Evolutionary conservation across 495 filamentous ascomycete species (phyloP), one percentile per base, ranked within the genome.

Genomic region (Neurospora cerealis): DNA sequence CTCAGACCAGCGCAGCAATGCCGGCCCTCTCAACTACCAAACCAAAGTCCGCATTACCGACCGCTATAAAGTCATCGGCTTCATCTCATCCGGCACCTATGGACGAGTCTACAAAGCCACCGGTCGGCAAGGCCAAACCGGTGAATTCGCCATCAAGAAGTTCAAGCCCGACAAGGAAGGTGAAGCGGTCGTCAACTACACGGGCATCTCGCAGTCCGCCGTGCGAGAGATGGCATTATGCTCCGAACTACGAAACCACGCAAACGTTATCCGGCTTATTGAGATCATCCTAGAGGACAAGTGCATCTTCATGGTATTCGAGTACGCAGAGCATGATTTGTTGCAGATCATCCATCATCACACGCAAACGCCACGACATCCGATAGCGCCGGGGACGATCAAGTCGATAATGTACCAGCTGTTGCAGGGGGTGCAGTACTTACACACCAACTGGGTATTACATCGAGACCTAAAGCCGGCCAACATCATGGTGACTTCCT

Each of bases 111-210:
- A 98, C 88, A 99, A 98, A 80, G 96, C 96, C 24, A 82, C 91
- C 17, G 92, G 93, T 75, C 91, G 91, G 77, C 90, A 95, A 82
- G 85, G 84, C 74, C 85, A 86, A 74, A 77, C 82, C 3, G 94
- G 92, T 74, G 94, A 96, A 78, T 97, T 96, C 81, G 95, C 95
- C 71, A 98, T 98, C 83, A 98, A 98, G 83, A 97, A 97, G 90
- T 99, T 99, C 90, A 99, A 99, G 84, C 96, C 96, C 44, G 96
- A 99, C 83, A 98, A 98, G 85, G 96, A 99, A 83, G 96, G 95
- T 48, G 96, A 98, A 81, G 54, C 54, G 3, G 86, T 91, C 73
- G 87, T 97, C 70, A 92, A 96, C 75, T 99, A 99, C 82, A 97
- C 96, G 7, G 96, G 96, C 74, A 96, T 99, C 73, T 98, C 96